Evolutionary conservation across 2,329 filamentous ascomycete species (phyloP), one percentile per base, ranked within the genome.

Genomic region (Epicoccum nigrum): DNA sequence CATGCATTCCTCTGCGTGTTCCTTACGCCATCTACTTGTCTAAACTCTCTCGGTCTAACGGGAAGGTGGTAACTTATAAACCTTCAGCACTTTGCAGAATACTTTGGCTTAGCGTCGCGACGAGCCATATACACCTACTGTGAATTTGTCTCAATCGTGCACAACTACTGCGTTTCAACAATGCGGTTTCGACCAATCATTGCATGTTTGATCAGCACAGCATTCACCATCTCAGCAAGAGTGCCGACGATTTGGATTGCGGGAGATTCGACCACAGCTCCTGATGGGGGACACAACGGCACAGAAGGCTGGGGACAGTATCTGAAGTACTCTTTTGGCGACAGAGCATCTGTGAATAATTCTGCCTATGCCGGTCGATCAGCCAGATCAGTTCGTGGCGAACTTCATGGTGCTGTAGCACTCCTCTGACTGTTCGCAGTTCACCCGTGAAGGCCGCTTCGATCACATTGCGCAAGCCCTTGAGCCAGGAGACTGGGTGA

Each of bases 401-500:
- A 4, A 4, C 1, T 6, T 7, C 17, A 2, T 6, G 16, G 7
- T 4, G 6, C 4, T 13, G 7, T 5, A 5, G n/a, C 8, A 21
- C 1, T 8, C 6, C 4, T 21, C 34, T 44, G 19, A 44, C 15
- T 7, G 20, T 9, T 2, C 13, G 5, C 6, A 51, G 49, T 89
- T 81, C 71, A 85, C 80, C 1, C 79, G 83, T 34, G 86, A 89
- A 72, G 83, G 82, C 3, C 81, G 83, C 3, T 89, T 88, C 70
- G 70, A 77, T 4, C 74, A 73, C 0, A 81, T 88, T 38, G 80
- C 81, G 8, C 67, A 76, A 23, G 65, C 76, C 2, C 73, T 87
- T 27, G 60, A 79, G 63, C 53, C 74, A 0, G 84, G 83, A 4
- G 86, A 88, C 65, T 85, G 81, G 70, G 84, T 87, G 0, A 75